A percentile compares a stretch with the other conserved stretches of the same genome.
Conservation (phyloP, 163 green algal species). For the Volvox carteri region DNA sequence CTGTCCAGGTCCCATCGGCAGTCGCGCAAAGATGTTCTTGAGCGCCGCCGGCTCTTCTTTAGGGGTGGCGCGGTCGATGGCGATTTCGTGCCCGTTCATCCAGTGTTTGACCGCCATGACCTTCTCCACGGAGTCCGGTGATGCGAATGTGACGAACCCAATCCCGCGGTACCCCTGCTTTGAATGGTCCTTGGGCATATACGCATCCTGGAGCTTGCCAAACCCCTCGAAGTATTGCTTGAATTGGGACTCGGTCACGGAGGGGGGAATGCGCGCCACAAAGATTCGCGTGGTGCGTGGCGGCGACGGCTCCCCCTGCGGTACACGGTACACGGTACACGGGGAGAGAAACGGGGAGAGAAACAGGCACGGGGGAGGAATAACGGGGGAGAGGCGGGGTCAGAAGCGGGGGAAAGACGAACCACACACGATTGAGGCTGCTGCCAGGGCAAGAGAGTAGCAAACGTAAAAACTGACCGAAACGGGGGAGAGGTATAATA, state of each 20-base stretch:
- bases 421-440: no score
- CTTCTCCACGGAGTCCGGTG: constrained; percentile 80
- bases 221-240: constrained; percentile 90
- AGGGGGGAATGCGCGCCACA: constrained; percentile 88
- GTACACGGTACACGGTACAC: not conserved
- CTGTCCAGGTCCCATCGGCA: constrained; percentile 56
- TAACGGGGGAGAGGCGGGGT: no score
- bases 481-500: no score
- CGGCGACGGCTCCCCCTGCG: constrained; percentile 64
- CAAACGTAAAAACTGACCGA: no score
- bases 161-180: constrained; percentile 88
- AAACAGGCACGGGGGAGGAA: no score
- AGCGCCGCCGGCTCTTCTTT: constrained; percentile 80
- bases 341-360: no score
- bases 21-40: constrained; percentile 59
- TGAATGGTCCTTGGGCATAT: constrained; percentile 79
- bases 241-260: constrained; percentile 86
- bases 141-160: constrained; percentile 91
- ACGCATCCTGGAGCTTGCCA: constrained; percentile 82
- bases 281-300: constrained; percentile 89
- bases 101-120: constrained; percentile 84
- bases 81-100: constrained; percentile 90
- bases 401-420: no score
- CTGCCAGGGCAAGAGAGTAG: no score
- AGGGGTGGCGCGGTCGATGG: constrained; percentile 90